A percentile compares a stretch with the other conserved stretches of the same genome.
Conservation (phyloP, 208 protist species). For the Trypanosoma platydactyli region DNA sequence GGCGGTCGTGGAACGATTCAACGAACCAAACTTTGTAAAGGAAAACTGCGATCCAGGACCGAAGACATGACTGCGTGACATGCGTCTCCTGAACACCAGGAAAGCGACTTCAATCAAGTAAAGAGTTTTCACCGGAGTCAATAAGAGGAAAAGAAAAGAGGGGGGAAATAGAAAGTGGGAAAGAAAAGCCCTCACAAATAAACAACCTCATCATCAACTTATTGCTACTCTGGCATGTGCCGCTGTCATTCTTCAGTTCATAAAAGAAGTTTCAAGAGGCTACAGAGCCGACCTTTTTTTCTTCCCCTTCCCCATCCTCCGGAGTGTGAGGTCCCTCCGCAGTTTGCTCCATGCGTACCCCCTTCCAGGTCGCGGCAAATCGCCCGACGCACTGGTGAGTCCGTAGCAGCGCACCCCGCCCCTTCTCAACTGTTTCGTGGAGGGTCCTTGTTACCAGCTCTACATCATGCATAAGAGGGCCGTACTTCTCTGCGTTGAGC, state of each 20-base stretch:
- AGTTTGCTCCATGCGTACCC: background rate
- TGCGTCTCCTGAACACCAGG: conserved; percentile 10
- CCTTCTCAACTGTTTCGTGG: conserved; percentile 18
- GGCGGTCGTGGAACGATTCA: conserved; percentile 37
- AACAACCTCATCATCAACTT: conserved; percentile 6
- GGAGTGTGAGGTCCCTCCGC: background rate
- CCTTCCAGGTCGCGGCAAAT: background rate
- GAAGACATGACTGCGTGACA: conserved; percentile 82
- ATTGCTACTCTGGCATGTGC: too few species aligned
- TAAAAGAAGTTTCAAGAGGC: too few species aligned
- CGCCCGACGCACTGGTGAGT: conserved; percentile 14
- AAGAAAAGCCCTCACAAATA: conserved; percentile 13
- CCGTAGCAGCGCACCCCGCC: conserved; percentile 10
- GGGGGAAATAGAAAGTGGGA: background rate
- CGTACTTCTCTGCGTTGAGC: conserved; percentile 16
- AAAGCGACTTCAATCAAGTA: background rate
- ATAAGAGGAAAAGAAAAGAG: background rate
- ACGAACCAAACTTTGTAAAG: conserved; percentile 82
- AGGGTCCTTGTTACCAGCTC: background rate
- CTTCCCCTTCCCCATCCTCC: background rate
- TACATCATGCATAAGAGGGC: conserved; percentile 5
- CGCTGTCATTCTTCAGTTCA: too few species aligned
- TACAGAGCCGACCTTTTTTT: background rate
- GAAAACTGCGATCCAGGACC: conserved; percentile 80
- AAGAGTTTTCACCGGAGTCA: too few species aligned